These are phyloP conservation scores for Pseudonitzschia multiseries DNA, from an alignment of 108 stramenopile genomes.

Conservation along the genomic window DNA sequence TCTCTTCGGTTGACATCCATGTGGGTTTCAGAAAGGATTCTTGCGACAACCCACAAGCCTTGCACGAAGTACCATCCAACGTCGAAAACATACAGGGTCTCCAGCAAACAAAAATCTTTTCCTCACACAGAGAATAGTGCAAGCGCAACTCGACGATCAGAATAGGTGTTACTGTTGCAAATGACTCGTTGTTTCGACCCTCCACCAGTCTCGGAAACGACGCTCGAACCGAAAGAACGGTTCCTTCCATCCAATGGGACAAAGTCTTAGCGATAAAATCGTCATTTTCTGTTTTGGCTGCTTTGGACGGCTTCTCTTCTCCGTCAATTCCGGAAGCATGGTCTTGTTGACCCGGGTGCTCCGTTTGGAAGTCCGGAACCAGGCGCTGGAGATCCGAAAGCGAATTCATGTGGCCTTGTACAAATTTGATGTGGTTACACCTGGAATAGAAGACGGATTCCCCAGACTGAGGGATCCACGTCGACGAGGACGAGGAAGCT, in stretches of 20 bases:
- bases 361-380: constrained; percentile 22
- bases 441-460: constrained; percentile 52
- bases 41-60: constrained; percentile 9
- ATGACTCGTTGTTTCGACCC: constrained; percentile 18
- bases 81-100: constrained; percentile 24
- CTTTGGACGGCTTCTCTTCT: neutral
- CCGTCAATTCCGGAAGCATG: neutral
- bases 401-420: constrained; percentile 32
- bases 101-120: constrained; percentile 36
- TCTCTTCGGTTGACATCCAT: constrained; percentile 1
- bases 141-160: constrained; percentile 30
- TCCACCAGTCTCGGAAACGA: constrained; percentile 16
- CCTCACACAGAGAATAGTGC: constrained; percentile 13
- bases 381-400: constrained; percentile 35
- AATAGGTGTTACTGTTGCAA: constrained; percentile 22
- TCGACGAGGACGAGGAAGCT: neutral
- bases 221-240: constrained; percentile 17
- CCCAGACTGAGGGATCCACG: constrained; percentile 57
- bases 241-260: constrained; percentile 27
- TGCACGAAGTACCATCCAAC: neutral
- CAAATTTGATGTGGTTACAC: constrained; percentile 36
- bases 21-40: constrained; percentile 37
- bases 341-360: neutral
- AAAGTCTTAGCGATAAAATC: neutral
- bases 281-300: constrained; percentile 3